Evolutionary conservation across 306 rosid genomes (phyloP).

Genomic region (Begonia peltatifolia): DNA sequence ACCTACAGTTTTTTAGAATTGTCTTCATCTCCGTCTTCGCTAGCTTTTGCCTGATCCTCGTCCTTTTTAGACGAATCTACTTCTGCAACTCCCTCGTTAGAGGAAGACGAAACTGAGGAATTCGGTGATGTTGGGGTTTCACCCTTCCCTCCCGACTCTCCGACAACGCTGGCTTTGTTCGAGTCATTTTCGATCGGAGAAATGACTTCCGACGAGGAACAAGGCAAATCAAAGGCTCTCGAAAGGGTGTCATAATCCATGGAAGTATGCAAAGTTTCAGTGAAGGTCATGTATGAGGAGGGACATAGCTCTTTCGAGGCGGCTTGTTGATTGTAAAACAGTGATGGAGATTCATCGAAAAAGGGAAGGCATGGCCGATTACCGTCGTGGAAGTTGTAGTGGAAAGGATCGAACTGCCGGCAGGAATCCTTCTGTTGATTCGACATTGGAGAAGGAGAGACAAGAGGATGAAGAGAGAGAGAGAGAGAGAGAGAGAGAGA

Average conservation of each 20-base stretch:
- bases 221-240: conserved; percentile 70
- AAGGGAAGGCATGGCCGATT: conserved; percentile 26
- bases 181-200: conserved; percentile 29
- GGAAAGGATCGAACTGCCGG: conserved; percentile 37
- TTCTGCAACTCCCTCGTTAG: conserved; percentile 46
- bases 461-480: background rate
- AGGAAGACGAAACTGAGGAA: conserved; percentile 55
- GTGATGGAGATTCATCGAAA: conserved; percentile 18
- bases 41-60: conserved; percentile 33
- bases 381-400: conserved; percentile 33
- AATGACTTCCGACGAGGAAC: conserved; percentile 57
- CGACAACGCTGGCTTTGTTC: conserved; percentile 14
- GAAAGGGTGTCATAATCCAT: conserved; percentile 68
- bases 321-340: conserved; percentile 5
- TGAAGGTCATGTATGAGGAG: conserved; percentile 41
- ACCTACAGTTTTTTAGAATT: conserved; percentile 70
- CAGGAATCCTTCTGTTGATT: conserved; percentile 16
- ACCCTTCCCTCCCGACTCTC: conserved; percentile 22
- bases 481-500: background rate
- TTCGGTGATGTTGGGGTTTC: conserved; percentile 35
- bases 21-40: conserved; percentile 31
- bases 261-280: conserved; percentile 55
- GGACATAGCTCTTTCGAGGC: conserved; percentile 12
- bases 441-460: conserved; percentile 29
- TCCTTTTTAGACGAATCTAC: conserved; percentile 43